phyloP scores from a whole-genome alignment of 1,139 yeast genomes.

The Lizanozyma gosingica region DNA sequence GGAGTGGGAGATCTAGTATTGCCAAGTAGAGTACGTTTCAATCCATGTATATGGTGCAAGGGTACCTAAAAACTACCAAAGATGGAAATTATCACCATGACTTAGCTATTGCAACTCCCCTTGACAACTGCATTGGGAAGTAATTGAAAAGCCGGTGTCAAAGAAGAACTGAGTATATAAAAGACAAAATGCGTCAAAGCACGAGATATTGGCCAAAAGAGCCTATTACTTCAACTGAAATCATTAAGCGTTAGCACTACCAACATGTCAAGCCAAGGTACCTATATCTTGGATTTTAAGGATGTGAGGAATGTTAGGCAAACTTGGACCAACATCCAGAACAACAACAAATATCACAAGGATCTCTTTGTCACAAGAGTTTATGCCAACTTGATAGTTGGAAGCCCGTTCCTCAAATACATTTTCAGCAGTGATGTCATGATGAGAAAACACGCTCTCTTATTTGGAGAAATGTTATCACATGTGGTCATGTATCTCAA shows the following conservation, averaged over 20 bases:
- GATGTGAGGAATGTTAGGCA: conserved; percentile 11
- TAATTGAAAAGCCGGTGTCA: too few species aligned
- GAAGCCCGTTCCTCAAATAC: conserved; percentile 18
- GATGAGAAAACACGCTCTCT: conserved; percentile 21
- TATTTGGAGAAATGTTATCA: conserved; percentile 30
- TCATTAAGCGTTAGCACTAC: too few species aligned
- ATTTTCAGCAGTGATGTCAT: conserved; percentile 18
- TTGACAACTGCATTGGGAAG: background rate
- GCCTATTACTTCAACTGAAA: too few species aligned
- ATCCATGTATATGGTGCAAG: background rate
- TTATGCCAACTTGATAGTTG: conserved; percentile 26
- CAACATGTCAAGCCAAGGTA: background rate
- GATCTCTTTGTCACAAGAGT: conserved; percentile 22
- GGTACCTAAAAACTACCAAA: background rate
- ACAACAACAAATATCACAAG: conserved; percentile 20
- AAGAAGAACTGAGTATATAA: too few species aligned
- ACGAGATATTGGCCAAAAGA: too few species aligned
- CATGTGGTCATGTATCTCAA: conserved; percentile 26
- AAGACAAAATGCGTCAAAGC: background rate
- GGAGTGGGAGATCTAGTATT: background rate
- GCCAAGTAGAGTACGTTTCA: background rate
- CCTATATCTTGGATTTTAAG: background rate
- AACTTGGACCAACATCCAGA: conserved; percentile 25
- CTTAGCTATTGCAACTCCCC: too few species aligned
- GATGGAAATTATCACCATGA: background rate